phyloP scores from a whole-genome alignment of 176 grass and related monocot genomes.

The Triticum aestivum region DNA sequence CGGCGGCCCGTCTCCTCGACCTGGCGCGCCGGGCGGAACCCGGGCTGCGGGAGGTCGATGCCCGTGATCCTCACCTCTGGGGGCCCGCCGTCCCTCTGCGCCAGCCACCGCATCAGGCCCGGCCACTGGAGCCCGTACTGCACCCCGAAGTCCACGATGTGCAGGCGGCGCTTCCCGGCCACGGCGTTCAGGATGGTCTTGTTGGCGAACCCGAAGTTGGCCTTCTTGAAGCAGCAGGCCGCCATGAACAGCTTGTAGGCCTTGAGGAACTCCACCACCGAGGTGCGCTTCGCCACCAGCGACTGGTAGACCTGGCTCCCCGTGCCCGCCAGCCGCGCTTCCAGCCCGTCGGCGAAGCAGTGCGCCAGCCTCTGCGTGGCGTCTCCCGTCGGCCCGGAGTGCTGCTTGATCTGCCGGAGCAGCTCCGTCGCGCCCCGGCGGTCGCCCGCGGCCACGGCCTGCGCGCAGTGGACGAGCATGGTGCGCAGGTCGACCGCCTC shows the following conservation, averaged over 20 bases:
- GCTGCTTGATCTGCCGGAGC: constrained; percentile 39
- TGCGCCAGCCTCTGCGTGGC: constrained; percentile 50
- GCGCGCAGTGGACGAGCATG: constrained; percentile 57
- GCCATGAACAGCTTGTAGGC: constrained; percentile 29
- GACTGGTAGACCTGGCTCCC: constrained; percentile 47
- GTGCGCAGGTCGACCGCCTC: constrained; percentile 53
- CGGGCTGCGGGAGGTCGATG: constrained; percentile 37
- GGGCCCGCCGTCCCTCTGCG: constrained; percentile 28
- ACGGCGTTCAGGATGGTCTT: constrained; percentile 1
- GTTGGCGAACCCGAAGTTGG: background rate
- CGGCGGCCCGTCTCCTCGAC: constrained; percentile 47
- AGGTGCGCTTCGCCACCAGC: constrained; percentile 18
- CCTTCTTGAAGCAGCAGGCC: constrained; percentile 16
- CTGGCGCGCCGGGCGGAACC: constrained; percentile 45
- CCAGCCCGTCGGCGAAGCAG: constrained; percentile 58
- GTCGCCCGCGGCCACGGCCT: constrained; percentile 44
- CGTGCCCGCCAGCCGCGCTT: constrained; percentile 51
- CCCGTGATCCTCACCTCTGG: constrained; percentile 47
- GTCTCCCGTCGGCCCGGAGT: constrained; percentile 45
- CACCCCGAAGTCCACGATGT: constrained; percentile 37
- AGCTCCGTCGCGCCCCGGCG: constrained; percentile 13
- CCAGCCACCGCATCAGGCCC: background rate
- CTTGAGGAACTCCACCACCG: constrained; percentile 27
- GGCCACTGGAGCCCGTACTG: constrained; percentile 43
- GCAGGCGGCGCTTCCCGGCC: constrained; percentile 25